Conservation (phyloP, 306 rosid genomes). For the Ammopiptanthus mongolicus region DNA sequence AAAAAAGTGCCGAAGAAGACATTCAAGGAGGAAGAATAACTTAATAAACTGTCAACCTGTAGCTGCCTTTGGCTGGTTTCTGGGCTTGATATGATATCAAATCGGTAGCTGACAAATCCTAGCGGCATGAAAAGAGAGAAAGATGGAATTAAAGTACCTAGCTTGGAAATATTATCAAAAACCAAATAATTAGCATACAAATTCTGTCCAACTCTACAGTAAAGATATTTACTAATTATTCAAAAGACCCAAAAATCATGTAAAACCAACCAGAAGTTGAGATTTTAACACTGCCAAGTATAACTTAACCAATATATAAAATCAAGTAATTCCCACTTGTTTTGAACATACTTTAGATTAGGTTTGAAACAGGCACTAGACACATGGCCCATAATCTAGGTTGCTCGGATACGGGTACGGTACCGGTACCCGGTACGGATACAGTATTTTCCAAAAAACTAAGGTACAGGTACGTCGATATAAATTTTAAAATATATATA, state of each 20-base stretch:
- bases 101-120: conserved; percentile 65
- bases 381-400: neutral
- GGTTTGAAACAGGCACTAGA: neutral
- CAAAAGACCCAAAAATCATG: conserved; percentile 6
- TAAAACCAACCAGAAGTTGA: neutral
- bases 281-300: neutral
- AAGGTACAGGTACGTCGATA: no score
- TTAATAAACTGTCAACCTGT: conserved; percentile 35
- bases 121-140: conserved; percentile 13
- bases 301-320: neutral
- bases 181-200: conserved; percentile 1
- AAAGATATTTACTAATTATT: neutral
- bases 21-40: neutral
- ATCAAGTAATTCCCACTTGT: neutral
- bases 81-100: conserved; percentile 47
- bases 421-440: no score
- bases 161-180: conserved; percentile 18
- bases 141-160: neutral
- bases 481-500: no score
- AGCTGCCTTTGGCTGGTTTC: conserved; percentile 45
- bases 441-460: no score
- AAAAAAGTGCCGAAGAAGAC: neutral
- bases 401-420: no score
- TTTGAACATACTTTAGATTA: neutral
- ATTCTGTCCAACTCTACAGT: neutral